phyloP scores from a whole-genome alignment of 495 filamentous ascomycete species.

The Lasiosphaeria hispida region DNA sequence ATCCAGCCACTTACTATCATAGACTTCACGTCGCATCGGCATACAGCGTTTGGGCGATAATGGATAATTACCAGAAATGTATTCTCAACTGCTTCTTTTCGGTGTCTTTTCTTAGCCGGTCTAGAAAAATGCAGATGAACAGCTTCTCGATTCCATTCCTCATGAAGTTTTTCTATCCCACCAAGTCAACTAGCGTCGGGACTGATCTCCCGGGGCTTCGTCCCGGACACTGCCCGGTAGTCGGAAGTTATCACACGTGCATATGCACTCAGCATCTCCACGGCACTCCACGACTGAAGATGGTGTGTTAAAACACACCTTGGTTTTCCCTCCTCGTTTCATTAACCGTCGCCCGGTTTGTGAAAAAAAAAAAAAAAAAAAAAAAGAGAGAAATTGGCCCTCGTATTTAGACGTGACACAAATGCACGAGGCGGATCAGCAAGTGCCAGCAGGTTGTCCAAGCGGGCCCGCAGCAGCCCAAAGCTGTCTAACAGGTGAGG shows the following conservation, averaged over 20 bases:
- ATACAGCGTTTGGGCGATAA: too few relatives aligned
- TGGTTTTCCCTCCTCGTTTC: neutral
- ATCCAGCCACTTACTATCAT: too few relatives aligned
- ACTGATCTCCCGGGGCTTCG: conserved; percentile 1
- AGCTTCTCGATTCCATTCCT: too few relatives aligned
- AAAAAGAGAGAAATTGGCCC: neutral
- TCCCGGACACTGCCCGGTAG: neutral
- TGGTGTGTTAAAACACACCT: too few relatives aligned
- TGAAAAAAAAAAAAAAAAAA: neutral
- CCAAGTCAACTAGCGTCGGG: neutral
- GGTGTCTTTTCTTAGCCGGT: too few relatives aligned
- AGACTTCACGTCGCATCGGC: too few relatives aligned
- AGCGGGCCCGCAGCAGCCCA: neutral
- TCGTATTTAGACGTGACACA: conserved; percentile 3
- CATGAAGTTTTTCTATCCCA: too few relatives aligned
- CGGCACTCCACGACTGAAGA: too few relatives aligned
- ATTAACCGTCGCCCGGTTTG: neutral
- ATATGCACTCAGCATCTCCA: too few relatives aligned
- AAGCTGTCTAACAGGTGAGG: neutral
- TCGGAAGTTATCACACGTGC: neutral
- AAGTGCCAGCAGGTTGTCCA: neutral
- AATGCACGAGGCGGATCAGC: conserved; percentile 1
- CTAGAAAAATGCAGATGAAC: too few relatives aligned
- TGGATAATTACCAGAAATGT: too few relatives aligned
- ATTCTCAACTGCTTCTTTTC: too few relatives aligned